Evolutionary conservation across 176 grass and related monocot genomes (phyloP).

Genomic region (Microstegium vimineum): DNA sequence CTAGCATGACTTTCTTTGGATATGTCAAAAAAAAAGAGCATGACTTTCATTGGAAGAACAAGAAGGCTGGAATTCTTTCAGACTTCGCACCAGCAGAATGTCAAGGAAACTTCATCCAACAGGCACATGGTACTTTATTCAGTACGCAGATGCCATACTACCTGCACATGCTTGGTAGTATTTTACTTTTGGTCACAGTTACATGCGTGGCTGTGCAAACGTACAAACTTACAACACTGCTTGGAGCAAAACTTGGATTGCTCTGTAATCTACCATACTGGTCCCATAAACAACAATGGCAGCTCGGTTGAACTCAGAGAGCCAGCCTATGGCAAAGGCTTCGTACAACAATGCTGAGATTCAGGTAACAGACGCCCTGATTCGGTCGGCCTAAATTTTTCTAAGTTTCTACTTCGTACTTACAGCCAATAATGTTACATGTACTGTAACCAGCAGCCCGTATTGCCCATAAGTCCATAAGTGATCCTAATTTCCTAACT

Average conservation of each 20-base stretch:
- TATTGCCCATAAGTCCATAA: not conserved
- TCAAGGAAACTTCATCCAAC: not conserved
- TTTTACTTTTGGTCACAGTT: not conserved
- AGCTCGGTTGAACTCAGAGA: not conserved
- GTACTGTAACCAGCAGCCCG: not conserved
- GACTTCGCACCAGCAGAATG: not conserved
- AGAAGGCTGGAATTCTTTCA: slow-evolving; percentile 18
- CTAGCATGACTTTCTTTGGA: not conserved
- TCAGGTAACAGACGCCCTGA: not conserved
- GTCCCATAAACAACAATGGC: not conserved
- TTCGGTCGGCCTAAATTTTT: not conserved
- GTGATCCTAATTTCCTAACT: not conserved
- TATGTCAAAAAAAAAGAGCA: too few relatives aligned
- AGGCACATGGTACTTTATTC: not conserved
- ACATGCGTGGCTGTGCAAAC: not conserved
- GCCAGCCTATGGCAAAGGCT: not conserved
- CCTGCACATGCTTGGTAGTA: not conserved
- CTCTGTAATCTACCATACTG: not conserved
- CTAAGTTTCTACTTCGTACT: slow-evolving; percentile 3
- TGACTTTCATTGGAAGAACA: not conserved
- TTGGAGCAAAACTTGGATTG: not conserved
- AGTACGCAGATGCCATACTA: not conserved
- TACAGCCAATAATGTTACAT: not conserved
- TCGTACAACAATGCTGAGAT: slow-evolving; percentile 11
- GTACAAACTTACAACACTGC: slow-evolving; percentile 8